Percentiles rank a stretch among this genome's conserved stretches.
Evolutionary conservation across 495 filamentous ascomycete genomes (phyloP).

Genomic region (Aspergillus steynii): DNA sequence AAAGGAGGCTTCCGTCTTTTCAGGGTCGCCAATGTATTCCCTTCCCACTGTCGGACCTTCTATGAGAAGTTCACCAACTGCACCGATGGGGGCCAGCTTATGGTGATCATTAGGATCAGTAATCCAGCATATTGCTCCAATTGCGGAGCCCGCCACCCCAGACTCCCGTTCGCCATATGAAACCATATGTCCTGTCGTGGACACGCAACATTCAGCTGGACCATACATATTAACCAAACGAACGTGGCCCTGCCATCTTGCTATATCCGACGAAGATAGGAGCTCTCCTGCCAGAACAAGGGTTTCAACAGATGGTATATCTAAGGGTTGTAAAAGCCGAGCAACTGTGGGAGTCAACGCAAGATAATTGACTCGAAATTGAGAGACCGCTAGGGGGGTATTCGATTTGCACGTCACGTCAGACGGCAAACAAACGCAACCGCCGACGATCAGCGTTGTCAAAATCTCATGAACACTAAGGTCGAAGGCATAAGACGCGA

Average conservation of each 20-base stretch:
- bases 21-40: constrained; percentile 35
- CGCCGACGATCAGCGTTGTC: constrained; percentile 9
- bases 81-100: constrained; percentile 33
- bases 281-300: background rate
- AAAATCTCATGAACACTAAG: constrained; percentile 8
- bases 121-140: constrained; percentile 27
- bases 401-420: constrained; percentile 11
- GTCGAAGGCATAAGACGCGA: constrained; percentile 22
- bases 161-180: constrained; percentile 17
- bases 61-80: constrained; percentile 39
- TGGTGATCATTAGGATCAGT: constrained; percentile 27
- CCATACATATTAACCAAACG: constrained; percentile 35
- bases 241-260: background rate
- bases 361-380: background rate
- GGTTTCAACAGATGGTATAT: background rate
- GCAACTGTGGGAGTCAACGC: constrained; percentile 18
- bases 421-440: constrained; percentile 17
- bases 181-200: constrained; percentile 17
- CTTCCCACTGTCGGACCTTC: constrained; percentile 37
- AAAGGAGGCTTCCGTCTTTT: constrained; percentile 31
- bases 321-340: background rate
- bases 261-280: background rate
- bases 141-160: background rate
- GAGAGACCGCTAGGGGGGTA: background rate
- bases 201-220: constrained; percentile 27